Evolutionary conservation across 768 basidiomycete genomes (phyloP).

Genomic region (Agrocybe pediades): DNA sequence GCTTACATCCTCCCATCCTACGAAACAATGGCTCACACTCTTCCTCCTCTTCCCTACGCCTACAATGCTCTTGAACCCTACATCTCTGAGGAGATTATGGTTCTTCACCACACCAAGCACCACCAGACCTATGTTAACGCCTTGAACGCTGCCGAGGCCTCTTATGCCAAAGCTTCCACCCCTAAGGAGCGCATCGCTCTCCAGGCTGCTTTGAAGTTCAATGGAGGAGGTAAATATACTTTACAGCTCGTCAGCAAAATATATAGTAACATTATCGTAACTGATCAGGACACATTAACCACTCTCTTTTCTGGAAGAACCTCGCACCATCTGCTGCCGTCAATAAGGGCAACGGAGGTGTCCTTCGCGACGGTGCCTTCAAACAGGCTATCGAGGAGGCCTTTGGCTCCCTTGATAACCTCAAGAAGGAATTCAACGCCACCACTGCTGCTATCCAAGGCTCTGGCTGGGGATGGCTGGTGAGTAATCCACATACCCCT

Average conservation of each 20-base stretch:
- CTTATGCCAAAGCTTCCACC: conserved; percentile 64
- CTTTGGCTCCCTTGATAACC: conserved; percentile 71
- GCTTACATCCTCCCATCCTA: conserved; percentile 2
- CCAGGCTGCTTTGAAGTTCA: conserved; percentile 92
- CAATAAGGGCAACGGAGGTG: conserved; percentile 62
- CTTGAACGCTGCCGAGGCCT: conserved; percentile 86
- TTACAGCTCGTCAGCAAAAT: background rate
- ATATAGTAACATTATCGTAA: conserved; percentile 17
- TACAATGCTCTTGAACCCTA: conserved; percentile 95
- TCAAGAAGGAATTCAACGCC: conserved; percentile 84
- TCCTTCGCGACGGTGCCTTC: conserved; percentile 61
- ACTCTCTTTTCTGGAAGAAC: conserved; percentile 71
- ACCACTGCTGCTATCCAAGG: conserved; percentile 88
- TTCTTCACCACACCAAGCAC: conserved; percentile 92
- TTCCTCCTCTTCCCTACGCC: conserved; percentile 74
- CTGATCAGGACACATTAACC: conserved; percentile 82
- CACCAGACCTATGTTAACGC: conserved; percentile 94
- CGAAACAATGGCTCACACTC: conserved; percentile 47
- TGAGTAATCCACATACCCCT: conserved; percentile 41
- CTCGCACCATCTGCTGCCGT: conserved; percentile 63
- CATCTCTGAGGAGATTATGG: conserved; percentile 92
- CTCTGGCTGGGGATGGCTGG: conserved; percentile 96
- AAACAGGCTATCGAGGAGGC: conserved; percentile 60
- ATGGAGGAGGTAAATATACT: conserved; percentile 76
- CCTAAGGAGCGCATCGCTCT: conserved; percentile 85